These are phyloP conservation scores for Leccinellum albellum DNA, from an alignment of 768 basidiomycete species.

Conservation along the genomic window DNA sequence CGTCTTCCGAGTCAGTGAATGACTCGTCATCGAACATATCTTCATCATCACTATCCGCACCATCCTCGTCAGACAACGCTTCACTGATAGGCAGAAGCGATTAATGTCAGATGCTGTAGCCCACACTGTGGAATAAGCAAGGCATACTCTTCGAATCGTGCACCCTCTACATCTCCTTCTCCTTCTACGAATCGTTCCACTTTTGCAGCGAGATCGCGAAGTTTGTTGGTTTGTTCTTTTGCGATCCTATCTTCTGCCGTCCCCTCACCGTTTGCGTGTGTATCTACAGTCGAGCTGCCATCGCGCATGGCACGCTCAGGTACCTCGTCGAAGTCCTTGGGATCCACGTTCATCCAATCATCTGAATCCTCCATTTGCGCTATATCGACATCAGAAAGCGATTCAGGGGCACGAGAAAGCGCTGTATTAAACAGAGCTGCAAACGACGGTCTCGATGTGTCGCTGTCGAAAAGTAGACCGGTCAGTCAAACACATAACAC, in stretches of 20 bases:
- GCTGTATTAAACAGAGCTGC: conserved; percentile 67
- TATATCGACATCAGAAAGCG: conserved; percentile 12
- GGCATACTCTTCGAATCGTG: conserved; percentile 84
- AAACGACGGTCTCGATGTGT: conserved; percentile 69
- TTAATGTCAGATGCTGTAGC: background rate
- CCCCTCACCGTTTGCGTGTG: conserved; percentile 36
- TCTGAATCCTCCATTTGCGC: conserved; percentile 63
- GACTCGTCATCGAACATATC: conserved; percentile 43
- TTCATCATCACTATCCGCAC: conserved; percentile 19
- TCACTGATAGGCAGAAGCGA: conserved; percentile 43
- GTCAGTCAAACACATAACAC: conserved; percentile 1
- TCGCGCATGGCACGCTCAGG: conserved; percentile 42
- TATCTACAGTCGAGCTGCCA: conserved; percentile 10
- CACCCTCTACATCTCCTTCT: conserved; percentile 85
- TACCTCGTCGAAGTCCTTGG: conserved; percentile 71
- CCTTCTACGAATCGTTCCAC: conserved; percentile 91
- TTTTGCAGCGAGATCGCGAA: conserved; percentile 76
- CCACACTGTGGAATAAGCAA: background rate
- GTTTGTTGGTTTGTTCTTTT: conserved; percentile 61
- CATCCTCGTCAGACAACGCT: conserved; percentile 61
- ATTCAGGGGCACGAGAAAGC: conserved; percentile 40
- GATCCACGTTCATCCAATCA: conserved; percentile 82
- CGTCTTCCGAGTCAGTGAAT: conserved; percentile 44
- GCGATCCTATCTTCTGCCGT: conserved; percentile 43
- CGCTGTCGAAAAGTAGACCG: conserved; percentile 31